Conservation (phyloP, 2,329 filamentous ascomycete species). For the Alternaria longipes region DNA sequence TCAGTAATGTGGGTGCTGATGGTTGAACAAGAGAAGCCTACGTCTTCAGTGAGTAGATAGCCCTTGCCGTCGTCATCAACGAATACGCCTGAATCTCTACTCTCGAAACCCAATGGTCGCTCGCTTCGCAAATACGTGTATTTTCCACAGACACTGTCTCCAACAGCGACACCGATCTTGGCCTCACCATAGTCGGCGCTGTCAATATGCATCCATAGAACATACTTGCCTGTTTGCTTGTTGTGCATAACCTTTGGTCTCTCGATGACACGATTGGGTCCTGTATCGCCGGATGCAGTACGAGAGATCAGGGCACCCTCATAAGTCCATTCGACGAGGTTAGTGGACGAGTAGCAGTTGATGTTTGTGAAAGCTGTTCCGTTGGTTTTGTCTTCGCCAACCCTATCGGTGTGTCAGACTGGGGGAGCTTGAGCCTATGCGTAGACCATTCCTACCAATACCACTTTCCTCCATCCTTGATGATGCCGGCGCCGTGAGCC, state of each 20-base stretch:
- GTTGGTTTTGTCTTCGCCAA: constrained; percentile 75
- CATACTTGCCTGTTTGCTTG: constrained; percentile 68
- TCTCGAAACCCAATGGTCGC: constrained; percentile 61
- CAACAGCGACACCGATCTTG: constrained; percentile 70
- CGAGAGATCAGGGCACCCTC: constrained; percentile 67
- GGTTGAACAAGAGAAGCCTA: constrained; percentile 45
- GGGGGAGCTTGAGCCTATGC: too few relatives aligned
- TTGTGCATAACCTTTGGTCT: constrained; percentile 75
- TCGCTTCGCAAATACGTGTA: constrained; percentile 63
- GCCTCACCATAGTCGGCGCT: constrained; percentile 68
- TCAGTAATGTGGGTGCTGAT: constrained; percentile 7
- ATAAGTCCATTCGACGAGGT: constrained; percentile 72
- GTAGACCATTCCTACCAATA: constrained; percentile 55
- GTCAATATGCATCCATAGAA: constrained; percentile 77
- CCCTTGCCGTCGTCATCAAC: constrained; percentile 69
- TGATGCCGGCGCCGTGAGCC: constrained; percentile 72
- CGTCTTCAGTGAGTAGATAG: constrained; percentile 71
- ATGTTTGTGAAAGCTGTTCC: constrained; percentile 69
- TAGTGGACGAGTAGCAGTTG: constrained; percentile 71
- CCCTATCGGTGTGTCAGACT: constrained; percentile 49
- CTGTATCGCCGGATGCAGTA: constrained; percentile 64
- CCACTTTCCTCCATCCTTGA: constrained; percentile 66
- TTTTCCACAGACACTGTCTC: constrained; percentile 66
- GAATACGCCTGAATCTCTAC: constrained; percentile 68
- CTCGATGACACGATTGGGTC: constrained; percentile 70